phyloP scores from a whole-genome alignment of 805 yeast genomes.

The Zygosaccharomyces bisporus region DNA sequence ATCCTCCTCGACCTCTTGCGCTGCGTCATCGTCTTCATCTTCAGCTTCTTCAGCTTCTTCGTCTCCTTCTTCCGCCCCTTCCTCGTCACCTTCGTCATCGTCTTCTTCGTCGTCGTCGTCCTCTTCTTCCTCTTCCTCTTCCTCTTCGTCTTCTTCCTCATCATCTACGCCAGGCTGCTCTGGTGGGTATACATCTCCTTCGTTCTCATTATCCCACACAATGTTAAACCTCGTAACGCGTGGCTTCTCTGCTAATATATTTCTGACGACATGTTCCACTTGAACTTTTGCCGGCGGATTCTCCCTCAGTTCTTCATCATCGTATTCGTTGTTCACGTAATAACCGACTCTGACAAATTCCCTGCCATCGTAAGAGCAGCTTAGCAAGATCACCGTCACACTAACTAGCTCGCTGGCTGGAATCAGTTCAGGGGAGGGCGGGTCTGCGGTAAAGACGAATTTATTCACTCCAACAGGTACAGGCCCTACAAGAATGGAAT shows the following conservation, averaged over 20 bases:
- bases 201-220: constrained; percentile 85
- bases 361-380: constrained; percentile 89
- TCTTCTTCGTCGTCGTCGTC: constrained; percentile 46
- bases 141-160: constrained; percentile 64
- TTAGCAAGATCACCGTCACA: constrained; percentile 87
- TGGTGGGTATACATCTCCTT: constrained; percentile 69
- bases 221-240: constrained; percentile 95
- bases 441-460: constrained; percentile 89
- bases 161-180: constrained; percentile 65
- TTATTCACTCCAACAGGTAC: constrained; percentile 97
- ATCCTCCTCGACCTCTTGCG: constrained; percentile 41
- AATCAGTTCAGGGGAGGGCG: constrained; percentile 92
- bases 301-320: constrained; percentile 85
- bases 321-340: constrained; percentile 96
- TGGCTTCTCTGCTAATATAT: constrained; percentile 94
- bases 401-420: constrained; percentile 95
- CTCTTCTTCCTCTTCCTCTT: constrained; percentile 54
- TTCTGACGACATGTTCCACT: constrained; percentile 89
- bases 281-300: constrained; percentile 93
- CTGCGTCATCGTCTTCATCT: constrained; percentile 41
- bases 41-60: constrained; percentile 42
- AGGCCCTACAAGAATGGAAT: constrained; percentile 96
- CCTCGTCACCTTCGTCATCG: constrained; percentile 48
- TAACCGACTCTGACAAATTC: constrained; percentile 97
- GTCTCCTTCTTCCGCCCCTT: constrained; percentile 41